Percentiles rank a stretch among this genome's conserved stretches.
Evolutionary conservation across 2,329 filamentous ascomycete genomes (phyloP).

Genomic region (Elsinoe fawcettii): DNA sequence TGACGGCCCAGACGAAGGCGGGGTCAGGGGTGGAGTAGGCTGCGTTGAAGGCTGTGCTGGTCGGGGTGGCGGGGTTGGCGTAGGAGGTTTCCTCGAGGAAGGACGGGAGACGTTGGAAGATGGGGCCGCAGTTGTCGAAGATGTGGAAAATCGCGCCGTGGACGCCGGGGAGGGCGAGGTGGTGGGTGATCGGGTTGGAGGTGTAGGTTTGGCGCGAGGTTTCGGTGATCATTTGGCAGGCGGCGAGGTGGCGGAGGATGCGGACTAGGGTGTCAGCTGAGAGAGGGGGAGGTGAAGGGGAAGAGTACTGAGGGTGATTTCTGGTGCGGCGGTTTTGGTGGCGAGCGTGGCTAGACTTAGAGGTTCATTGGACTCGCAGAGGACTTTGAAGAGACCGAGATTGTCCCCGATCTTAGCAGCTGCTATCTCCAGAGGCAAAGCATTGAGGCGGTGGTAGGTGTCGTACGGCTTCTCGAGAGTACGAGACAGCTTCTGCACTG

Average conservation of each 20-base stretch:
- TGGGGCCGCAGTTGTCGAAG: neutral
- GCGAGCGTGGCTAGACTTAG: neutral
- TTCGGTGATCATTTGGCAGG: neutral
- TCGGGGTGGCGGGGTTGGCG: too few relatives aligned
- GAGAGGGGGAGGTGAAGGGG: neutral
- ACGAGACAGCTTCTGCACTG: neutral
- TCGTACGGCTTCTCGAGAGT: neutral
- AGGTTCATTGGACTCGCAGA: neutral
- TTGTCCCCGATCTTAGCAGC: neutral
- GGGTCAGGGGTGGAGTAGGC: too few relatives aligned
- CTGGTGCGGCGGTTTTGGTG: neutral
- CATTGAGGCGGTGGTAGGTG: neutral
- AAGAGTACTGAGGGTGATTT: neutral
- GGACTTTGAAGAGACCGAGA: neutral
- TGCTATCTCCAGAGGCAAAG: neutral
- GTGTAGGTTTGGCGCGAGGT: neutral
- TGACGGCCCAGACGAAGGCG: too few relatives aligned
- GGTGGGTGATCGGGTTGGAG: neutral
- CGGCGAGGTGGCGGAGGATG: neutral
- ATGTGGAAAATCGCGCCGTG: neutral
- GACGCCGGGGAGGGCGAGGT: neutral
- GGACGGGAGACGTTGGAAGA: constrained; percentile 1
- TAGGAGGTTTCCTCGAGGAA: too few relatives aligned
- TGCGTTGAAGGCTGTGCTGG: too few relatives aligned
- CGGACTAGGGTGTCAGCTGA: neutral